These are phyloP conservation scores for Mycena pura DNA, from an alignment of 768 basidiomycete species.

Conservation along the genomic window DNA sequence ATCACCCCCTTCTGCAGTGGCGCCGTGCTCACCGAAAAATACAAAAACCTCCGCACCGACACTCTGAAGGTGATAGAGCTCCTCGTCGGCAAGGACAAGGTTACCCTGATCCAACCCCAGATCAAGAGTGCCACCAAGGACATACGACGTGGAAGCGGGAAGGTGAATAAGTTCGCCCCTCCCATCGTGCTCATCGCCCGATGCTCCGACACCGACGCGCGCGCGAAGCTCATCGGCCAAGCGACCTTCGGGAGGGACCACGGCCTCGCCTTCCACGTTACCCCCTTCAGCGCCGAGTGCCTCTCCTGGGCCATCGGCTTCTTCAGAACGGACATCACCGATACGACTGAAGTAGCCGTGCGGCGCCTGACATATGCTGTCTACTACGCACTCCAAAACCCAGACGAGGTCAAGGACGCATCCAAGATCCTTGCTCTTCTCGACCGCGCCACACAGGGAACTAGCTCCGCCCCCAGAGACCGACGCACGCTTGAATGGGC, in stretches of 20 bases:
- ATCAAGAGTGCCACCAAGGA: background rate
- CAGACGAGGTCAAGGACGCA: background rate
- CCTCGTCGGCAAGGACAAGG: background rate
- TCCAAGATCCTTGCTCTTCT: background rate
- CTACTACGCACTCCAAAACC: no score
- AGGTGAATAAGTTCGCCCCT: background rate
- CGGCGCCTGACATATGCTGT: background rate
- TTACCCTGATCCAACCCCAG: background rate
- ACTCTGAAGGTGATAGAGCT: background rate
- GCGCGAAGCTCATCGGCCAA: background rate
- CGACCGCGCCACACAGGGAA: constrained; percentile 1
- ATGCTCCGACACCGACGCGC: background rate
- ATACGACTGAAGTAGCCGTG: background rate
- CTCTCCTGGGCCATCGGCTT: background rate
- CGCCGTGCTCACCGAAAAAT: background rate
- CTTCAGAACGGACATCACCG: background rate
- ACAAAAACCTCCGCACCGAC: background rate
- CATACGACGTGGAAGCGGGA: background rate
- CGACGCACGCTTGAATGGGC: background rate
- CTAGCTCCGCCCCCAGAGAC: background rate
- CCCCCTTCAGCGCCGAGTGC: background rate
- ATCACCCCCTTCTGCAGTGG: background rate
- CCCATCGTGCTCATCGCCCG: background rate
- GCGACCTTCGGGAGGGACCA: background rate
- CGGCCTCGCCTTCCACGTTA: background rate